These are phyloP conservation scores for Ophiostoma novo-ulmi DNA, from an alignment of 2,329 filamentous ascomycete species.

Conservation along the genomic window DNA sequence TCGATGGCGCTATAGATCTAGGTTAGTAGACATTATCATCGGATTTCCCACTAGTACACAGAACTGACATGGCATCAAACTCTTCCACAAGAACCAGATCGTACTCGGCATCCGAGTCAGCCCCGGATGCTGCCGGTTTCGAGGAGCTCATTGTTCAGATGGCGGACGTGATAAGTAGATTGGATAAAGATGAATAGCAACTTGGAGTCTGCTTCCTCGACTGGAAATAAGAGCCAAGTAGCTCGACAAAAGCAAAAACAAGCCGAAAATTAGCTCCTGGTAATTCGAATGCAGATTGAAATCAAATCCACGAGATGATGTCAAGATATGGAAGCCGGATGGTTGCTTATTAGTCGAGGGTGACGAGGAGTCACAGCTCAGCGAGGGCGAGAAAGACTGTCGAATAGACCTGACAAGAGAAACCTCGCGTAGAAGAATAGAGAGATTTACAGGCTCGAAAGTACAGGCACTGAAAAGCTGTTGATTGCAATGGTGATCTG, in stretches of 20 bases:
- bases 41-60: not conserved
- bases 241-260: not conserved
- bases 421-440: too few relatives aligned
- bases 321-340: not conserved
- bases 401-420: not conserved
- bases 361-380: not conserved
- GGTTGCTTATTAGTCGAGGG: not conserved
- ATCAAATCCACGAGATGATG: not conserved
- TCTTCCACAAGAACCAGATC: conserved; percentile 47
- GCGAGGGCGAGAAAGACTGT: not conserved
- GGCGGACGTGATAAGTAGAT: not conserved
- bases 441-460: not conserved
- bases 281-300: not conserved
- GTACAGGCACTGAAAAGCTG: not conserved
- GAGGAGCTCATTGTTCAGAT: not conserved
- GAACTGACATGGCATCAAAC: conserved; percentile 50
- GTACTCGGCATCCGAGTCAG: conserved; percentile 33
- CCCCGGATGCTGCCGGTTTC: not conserved
- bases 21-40: not conserved
- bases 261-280: not conserved
- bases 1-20: conserved; percentile 33
- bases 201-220: not conserved
- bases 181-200: not conserved
- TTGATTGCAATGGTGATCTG: not conserved
- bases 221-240: not conserved